Conservation (phyloP, 2,329 filamentous ascomycete species). For the Exserohilum turcica region DNA sequence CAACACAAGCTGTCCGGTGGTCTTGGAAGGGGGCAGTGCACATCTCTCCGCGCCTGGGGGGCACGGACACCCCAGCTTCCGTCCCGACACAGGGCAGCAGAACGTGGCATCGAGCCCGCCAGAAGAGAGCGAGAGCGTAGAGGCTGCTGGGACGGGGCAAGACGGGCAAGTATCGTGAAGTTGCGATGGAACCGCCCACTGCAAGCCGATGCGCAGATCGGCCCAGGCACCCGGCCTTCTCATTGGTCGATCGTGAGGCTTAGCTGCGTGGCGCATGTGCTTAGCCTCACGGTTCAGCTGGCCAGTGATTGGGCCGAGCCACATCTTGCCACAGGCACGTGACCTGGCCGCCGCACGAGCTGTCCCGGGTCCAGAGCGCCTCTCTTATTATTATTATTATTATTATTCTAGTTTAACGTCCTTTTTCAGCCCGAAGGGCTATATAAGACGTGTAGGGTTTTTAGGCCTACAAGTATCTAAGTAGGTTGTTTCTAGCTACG, state of each 20-base stretch:
- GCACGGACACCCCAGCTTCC: slow-evolving; percentile 6
- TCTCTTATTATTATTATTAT: too few relatives aligned
- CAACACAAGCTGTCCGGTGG: slow-evolving; percentile 10
- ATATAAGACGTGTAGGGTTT: too few relatives aligned
- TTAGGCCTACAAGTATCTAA: too few relatives aligned
- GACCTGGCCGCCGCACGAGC: background rate
- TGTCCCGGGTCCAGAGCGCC: too few relatives aligned
- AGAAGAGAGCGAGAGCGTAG: background rate
- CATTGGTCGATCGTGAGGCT: background rate
- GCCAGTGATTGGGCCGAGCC: background rate
- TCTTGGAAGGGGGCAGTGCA: slow-evolving; percentile 23
- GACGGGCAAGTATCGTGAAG: background rate
- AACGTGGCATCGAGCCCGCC: background rate
- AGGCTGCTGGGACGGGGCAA: background rate
- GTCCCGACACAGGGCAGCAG: background rate
- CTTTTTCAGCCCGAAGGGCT: too few relatives aligned
- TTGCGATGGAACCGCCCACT: background rate
- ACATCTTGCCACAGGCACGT: too few relatives aligned
- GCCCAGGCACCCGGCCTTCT: background rate
- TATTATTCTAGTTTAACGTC: too few relatives aligned
- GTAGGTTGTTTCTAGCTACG: too few relatives aligned
- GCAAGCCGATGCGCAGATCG: background rate
- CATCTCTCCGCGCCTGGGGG: slow-evolving; percentile 4
- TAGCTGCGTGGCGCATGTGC: slow-evolving; percentile 4
- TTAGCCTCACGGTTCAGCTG: background rate